These are phyloP conservation scores for Triticum timopheevii DNA, from an alignment of 176 grass and related monocot species.

Conservation along the genomic window DNA sequence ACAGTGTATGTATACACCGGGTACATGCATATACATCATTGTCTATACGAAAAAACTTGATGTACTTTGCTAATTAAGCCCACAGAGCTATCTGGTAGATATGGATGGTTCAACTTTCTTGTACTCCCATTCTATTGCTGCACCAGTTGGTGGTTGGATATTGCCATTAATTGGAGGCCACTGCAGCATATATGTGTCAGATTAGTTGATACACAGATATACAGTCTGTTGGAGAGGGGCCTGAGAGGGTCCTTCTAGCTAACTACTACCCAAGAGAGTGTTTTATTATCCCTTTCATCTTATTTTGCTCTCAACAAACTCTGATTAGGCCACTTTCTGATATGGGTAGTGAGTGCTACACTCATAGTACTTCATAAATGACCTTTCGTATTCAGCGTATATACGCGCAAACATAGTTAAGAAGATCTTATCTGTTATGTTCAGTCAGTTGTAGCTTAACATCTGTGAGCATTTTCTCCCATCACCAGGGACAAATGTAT, in stretches of 20 bases:
- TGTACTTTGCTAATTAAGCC: conserved; percentile 38
- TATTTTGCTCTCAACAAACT: conserved; percentile 49
- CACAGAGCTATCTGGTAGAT: conserved; percentile 33
- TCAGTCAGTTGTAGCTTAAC: neutral
- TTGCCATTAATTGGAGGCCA: conserved; percentile 45
- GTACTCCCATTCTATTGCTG: conserved; percentile 35
- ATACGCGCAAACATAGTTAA: conserved; percentile 29
- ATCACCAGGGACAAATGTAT: neutral
- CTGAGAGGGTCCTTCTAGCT: conserved; percentile 57
- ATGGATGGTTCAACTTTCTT: conserved; percentile 25
- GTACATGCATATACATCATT: conserved; percentile 21
- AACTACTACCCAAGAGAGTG: conserved; percentile 54
- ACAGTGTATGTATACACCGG: neutral
- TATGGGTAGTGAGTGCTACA: conserved; percentile 10
- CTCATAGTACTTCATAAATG: conserved; percentile 19
- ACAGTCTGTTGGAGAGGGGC: conserved; percentile 55
- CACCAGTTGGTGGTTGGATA: conserved; percentile 49
- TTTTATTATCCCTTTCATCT: conserved; percentile 47
- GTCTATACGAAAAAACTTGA: conserved; percentile 19
- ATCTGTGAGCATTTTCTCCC: conserved; percentile 20
- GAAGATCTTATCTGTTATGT: conserved; percentile 29
- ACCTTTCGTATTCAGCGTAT: conserved; percentile 25
- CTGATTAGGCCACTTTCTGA: conserved; percentile 30
- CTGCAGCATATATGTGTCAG: conserved; percentile 43
- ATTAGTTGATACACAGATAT: conserved; percentile 44